Percentiles rank a stretch among this genome's conserved stretches.
phyloP scores from a whole-genome alignment of 176 grass and related monocot species.

The Tillandsia fasciculata region DNA sequence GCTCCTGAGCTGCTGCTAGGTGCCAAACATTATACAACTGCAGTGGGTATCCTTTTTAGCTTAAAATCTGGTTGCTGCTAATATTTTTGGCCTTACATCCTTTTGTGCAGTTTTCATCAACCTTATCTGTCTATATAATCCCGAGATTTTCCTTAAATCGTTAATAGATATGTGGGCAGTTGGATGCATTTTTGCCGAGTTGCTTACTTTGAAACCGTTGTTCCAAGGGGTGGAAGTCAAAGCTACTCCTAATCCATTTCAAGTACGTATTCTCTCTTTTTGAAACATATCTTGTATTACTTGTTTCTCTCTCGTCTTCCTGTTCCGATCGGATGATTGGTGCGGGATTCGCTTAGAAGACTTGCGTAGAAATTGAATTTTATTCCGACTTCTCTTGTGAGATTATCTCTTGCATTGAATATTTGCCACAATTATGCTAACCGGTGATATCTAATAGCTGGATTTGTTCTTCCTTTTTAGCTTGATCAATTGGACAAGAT shows the following conservation, averaged over 20 bases:
- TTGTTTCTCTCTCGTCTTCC: not conserved
- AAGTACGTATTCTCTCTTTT: conserved; percentile 43
- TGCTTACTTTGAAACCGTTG: conserved; percentile 88
- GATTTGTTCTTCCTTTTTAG: conserved; percentile 40
- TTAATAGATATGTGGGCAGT: conserved; percentile 98
- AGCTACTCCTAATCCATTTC: conserved; percentile 85
- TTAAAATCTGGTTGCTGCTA: too few species aligned
- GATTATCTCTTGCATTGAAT: not conserved
- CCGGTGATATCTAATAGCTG: conserved; percentile 29
- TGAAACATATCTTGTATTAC: not conserved
- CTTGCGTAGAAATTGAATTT: not conserved
- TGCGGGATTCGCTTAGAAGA: not conserved
- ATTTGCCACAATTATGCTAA: not conserved
- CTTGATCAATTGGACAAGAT: conserved; percentile 99
- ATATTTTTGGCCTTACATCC: too few species aligned
- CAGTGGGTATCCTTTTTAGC: conserved; percentile 73
- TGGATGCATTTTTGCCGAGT: conserved; percentile 99
- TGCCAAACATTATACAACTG: conserved; percentile 93
- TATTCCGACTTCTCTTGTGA: not conserved
- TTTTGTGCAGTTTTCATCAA: too few species aligned
- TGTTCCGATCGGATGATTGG: not conserved
- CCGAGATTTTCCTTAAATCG: conserved; percentile 31
- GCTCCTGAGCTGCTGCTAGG: conserved; percentile 90
- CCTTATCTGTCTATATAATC: not conserved
- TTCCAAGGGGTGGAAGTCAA: conserved; percentile 99